phyloP scores from a whole-genome alignment of 768 basidiomycete species.

The Suillus tomentosus region DNA sequence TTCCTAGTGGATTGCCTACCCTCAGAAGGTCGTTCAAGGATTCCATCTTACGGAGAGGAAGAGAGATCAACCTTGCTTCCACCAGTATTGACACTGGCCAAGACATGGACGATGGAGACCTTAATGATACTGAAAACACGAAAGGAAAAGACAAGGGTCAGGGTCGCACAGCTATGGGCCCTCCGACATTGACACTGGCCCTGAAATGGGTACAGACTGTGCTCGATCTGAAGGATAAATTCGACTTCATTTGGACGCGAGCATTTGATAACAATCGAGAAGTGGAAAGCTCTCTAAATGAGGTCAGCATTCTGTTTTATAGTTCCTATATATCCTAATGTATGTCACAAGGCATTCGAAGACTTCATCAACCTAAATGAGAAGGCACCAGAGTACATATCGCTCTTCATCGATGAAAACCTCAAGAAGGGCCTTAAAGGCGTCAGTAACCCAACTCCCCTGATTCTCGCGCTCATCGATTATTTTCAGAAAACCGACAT shows the following conservation, averaged over 20 bases:
- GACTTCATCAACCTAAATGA: slow-evolving; percentile 87
- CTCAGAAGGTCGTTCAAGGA: slow-evolving; percentile 70
- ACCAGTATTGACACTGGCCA: slow-evolving; percentile 38
- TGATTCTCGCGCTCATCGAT: slow-evolving; percentile 11
- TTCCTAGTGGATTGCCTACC: slow-evolving; percentile 63
- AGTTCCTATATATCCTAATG: slow-evolving; percentile 11
- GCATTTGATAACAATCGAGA: slow-evolving; percentile 76
- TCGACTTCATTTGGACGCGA: slow-evolving; percentile 71
- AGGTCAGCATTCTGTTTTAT: slow-evolving; percentile 49
- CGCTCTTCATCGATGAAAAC: slow-evolving; percentile 95
- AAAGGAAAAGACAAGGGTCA: slow-evolving; percentile 54
- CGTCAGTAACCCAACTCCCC: slow-evolving; percentile 47
- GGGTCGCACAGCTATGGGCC: slow-evolving; percentile 45
- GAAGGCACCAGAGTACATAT: slow-evolving; percentile 91
- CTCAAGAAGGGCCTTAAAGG: slow-evolving; percentile 93
- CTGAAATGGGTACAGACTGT: slow-evolving; percentile 94
- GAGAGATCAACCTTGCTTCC: slow-evolving; percentile 74
- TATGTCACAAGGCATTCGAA: slow-evolving; percentile 74
- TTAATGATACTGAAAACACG: slow-evolving; percentile 36
- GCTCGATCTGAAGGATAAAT: slow-evolving; percentile 88
- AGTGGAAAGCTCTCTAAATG: slow-evolving; percentile 80
- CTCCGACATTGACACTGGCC: slow-evolving; percentile 56
- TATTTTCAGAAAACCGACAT: slow-evolving; percentile 77
- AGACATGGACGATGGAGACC: slow-evolving; percentile 38
- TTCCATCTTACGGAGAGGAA: slow-evolving; percentile 73